A percentile compares a stretch with the other conserved stretches of the same genome.
phyloP scores from a whole-genome alignment of 225 moss, liverwort and hornwort species.

The Polytrichum formosum region DNA sequence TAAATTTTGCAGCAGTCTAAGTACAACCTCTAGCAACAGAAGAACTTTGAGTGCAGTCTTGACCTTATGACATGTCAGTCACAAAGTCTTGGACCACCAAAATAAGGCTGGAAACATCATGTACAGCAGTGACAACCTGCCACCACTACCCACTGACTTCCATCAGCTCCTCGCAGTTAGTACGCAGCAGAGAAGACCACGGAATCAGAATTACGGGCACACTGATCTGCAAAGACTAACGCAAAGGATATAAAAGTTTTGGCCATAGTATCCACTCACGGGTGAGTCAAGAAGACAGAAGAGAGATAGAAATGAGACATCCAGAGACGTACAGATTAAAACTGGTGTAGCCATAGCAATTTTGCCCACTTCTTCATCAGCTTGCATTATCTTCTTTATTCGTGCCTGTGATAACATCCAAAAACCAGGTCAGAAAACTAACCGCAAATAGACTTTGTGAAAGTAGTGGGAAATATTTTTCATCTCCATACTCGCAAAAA shows the following conservation, averaged over 20 bases:
- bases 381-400: constrained; percentile 99
- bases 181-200: constrained; percentile 15
- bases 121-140: constrained; percentile 65
- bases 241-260: background rate
- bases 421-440: constrained; percentile 50
- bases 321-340: constrained; percentile 74
- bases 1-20: constrained; percentile 20
- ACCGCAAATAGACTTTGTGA: constrained; percentile 38
- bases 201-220: constrained; percentile 1
- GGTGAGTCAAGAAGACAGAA: constrained; percentile 1
- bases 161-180: constrained; percentile 38
- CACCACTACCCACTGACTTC: constrained; percentile 56
- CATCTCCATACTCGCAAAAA: too few relatives aligned
- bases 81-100: constrained; percentile 63
- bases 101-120: constrained; percentile 43
- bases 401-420: constrained; percentile 64
- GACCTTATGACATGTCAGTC: constrained; percentile 59
- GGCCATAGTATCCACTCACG: background rate
- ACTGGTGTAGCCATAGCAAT: constrained; percentile 99
- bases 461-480: too few relatives aligned
- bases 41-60: constrained; percentile 47
- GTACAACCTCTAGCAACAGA: constrained; percentile 19
- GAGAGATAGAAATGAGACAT: constrained; percentile 10
- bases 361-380: constrained; percentile 99
- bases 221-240: background rate